Evolutionary conservation across 768 basidiomycete genomes (phyloP), one percentile per base, ranked within the genome.

Genomic region (Lactarius indigo): DNA sequence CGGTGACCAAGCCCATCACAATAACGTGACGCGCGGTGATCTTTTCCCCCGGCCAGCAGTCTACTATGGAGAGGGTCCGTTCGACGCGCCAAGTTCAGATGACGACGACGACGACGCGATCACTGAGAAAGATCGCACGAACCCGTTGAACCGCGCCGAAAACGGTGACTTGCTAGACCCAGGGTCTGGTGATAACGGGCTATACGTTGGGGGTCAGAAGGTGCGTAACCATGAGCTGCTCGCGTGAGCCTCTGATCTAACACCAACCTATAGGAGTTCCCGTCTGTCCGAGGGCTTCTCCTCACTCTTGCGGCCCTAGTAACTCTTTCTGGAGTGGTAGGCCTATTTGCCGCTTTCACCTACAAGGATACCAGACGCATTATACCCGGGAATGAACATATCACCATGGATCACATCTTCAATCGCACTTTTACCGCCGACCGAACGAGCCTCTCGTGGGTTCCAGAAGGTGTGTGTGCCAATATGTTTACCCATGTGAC

Each of bases 371-470:
- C 82, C 63, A 72, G 82, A 9, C 83, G 83, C 75, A 79, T 77
- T 72, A 72, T 80, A 6, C 80, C 81, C 31, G 90, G 92, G 2
- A 81, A 75, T 41, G 80, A 80, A 65, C 90, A 85, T 70, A 81
- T 98, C 35, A 89, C 89, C 5, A 86, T 98, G 83, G 93, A 98
- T 73, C 90, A 95, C 74, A 76, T 97, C 59, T 94, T 94, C 79
- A 96, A 97, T 74, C 94, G 93, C 4, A 98, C 96, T 2, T 98
- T 98, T 73, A 67, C 39, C 18, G 76, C 81, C 2, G 73, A 81
- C 3, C 71, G 74, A 2, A 80, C 81, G 57, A 71, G 72, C 26
- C 75, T 99, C 39, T 81, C 87, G 54, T 99, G 97, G 97, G 89
- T 98, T 33, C 86, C 90, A 10, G 95, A 97, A 85, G 96, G 96